Conservation (phyloP, 1,284 basidiomycete species). For the Irpex lacteus region DNA sequence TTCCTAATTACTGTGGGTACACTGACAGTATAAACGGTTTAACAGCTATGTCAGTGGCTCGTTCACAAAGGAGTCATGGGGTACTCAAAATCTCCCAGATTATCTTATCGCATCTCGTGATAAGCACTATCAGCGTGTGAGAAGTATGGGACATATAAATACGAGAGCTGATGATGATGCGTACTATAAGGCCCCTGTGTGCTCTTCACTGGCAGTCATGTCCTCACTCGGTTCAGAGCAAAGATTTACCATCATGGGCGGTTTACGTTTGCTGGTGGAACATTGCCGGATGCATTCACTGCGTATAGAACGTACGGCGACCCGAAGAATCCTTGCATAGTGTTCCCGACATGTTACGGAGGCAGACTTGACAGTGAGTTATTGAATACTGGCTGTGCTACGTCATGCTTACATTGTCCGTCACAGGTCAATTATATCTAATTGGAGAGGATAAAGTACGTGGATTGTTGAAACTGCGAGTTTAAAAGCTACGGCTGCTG, state of each 20-base stretch:
- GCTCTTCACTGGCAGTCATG: not conserved
- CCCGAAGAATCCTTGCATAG: conserved; percentile 33
- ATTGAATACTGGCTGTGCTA: not conserved
- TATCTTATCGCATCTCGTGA: not conserved
- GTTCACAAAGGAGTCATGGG: not conserved
- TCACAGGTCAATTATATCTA: conserved; percentile 45
- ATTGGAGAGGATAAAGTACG: conserved; percentile 47
- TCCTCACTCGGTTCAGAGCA: conserved; percentile 14
- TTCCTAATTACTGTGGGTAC: too few species aligned
- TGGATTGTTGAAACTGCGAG: not conserved
- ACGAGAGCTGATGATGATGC: not conserved
- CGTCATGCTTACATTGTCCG: not conserved
- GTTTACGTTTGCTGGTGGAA: conserved; percentile 31
- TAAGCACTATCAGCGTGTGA: not conserved
- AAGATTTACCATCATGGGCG: conserved; percentile 36
- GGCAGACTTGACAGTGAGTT: conserved; percentile 31
- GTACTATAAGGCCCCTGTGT: not conserved
- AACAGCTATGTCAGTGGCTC: too few species aligned
- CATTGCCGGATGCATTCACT: conserved; percentile 32
- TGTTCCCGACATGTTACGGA: conserved; percentile 35
- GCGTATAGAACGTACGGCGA: conserved; percentile 35
- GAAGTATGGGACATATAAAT: not conserved
- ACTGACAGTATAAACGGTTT: too few species aligned
- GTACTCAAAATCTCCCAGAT: not conserved
- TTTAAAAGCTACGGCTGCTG: not conserved